Evolutionary conservation across 495 filamentous ascomycete species (phyloP).

Genomic region (Podospora tetraspora): DNA sequence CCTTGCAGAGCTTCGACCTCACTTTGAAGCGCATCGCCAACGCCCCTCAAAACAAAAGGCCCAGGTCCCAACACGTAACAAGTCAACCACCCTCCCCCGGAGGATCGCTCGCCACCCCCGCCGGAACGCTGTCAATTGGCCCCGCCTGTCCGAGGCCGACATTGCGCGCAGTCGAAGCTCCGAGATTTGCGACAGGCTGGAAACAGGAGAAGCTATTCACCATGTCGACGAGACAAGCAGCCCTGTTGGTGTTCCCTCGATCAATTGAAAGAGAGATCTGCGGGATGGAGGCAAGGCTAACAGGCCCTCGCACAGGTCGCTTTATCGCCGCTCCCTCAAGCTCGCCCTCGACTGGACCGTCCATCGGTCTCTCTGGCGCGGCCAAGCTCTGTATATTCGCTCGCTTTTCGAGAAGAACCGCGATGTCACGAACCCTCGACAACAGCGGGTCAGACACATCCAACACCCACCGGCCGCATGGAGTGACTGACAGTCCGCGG

Average conservation of each 20-base stretch:
- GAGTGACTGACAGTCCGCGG: conserved; percentile 7
- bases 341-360: conserved; percentile 92
- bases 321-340: conserved; percentile 91
- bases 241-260: conserved; percentile 34
- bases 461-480: not conserved
- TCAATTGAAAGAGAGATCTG: not conserved
- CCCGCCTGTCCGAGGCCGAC: not conserved
- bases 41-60: not conserved
- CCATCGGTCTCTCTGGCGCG: conserved; percentile 84
- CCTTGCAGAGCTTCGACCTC: not conserved
- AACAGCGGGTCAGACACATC: conserved; percentile 63
- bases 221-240: conserved; percentile 45
- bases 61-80: not conserved
- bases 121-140: not conserved
- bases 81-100: not conserved
- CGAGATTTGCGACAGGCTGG: not conserved
- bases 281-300: conserved; percentile 11
- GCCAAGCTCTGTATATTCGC: conserved; percentile 92
- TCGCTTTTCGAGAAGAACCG: conserved; percentile 93
- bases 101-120: not conserved
- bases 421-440: conserved; percentile 76
- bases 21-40: not conserved
- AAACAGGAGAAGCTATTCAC: conserved; percentile 19
- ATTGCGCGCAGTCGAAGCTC: not conserved
- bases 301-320: conserved; percentile 52